Evolutionary conservation across 495 filamentous ascomycete genomes (phyloP).

Genomic region (Tuber magnatum): DNA sequence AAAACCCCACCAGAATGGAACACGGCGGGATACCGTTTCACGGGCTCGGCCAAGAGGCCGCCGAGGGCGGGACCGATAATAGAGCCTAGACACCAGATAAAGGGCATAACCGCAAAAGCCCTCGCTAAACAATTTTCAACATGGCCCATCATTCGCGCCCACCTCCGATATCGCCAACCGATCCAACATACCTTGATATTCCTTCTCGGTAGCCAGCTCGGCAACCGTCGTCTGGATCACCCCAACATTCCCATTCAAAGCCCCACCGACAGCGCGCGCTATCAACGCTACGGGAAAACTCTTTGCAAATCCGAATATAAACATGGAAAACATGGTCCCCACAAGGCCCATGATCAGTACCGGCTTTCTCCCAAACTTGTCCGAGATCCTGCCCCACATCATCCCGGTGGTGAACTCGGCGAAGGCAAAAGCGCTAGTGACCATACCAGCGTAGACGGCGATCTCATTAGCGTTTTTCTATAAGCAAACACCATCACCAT

Average conservation of each 20-base stretch:
- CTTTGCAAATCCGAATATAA: conserved; percentile 85
- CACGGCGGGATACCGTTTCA: conserved; percentile 66
- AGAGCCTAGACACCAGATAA: conserved; percentile 91
- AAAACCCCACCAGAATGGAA: conserved; percentile 70
- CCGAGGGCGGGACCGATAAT: conserved; percentile 88
- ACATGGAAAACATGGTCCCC: conserved; percentile 87
- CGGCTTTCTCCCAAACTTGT: conserved; percentile 85
- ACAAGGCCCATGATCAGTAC: conserved; percentile 78
- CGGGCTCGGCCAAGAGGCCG: conserved; percentile 79
- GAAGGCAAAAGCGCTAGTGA: conserved; percentile 93
- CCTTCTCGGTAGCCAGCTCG: conserved; percentile 82
- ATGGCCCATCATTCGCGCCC: background rate
- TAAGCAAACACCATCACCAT: conserved; percentile 13
- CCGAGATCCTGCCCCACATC: conserved; percentile 88
- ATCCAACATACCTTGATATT: conserved; percentile 67
- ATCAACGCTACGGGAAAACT: conserved; percentile 77
- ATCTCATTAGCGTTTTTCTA: conserved; percentile 65
- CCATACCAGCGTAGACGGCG: conserved; percentile 88
- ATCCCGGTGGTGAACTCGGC: conserved; percentile 87
- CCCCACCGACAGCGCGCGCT: conserved; percentile 78
- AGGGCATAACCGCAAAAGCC: conserved; percentile 94
- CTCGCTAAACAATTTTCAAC: conserved; percentile 50
- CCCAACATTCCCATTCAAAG: conserved; percentile 90
- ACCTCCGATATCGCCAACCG: background rate
- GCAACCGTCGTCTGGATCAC: conserved; percentile 92